Percentiles rank a stretch among this genome's conserved stretches.
Evolutionary conservation across 768 basidiomycete genomes (phyloP).

Genomic region (Chlorophyllum brunneum): DNA sequence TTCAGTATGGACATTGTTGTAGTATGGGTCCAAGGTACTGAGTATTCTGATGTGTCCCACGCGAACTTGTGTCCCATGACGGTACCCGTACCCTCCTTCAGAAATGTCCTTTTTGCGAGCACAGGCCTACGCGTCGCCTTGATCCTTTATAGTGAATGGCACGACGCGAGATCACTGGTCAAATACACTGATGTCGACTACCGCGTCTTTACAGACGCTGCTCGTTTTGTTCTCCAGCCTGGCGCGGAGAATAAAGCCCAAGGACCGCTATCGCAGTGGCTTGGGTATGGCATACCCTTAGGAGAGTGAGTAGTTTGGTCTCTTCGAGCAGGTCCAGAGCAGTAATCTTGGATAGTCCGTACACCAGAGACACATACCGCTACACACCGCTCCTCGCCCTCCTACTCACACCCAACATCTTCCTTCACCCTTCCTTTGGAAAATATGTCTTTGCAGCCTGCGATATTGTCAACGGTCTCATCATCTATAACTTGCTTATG

Average conservation of each 20-base stretch:
- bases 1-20: neutral
- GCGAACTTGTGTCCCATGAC: constrained; percentile 17
- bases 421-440: constrained; percentile 83
- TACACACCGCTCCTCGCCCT: constrained; percentile 93
- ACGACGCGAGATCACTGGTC: constrained; percentile 75
- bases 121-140: constrained; percentile 61
- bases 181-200: constrained; percentile 99
- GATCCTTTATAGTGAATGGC: constrained; percentile 87
- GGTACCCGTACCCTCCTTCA: constrained; percentile 37
- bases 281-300: constrained; percentile 33
- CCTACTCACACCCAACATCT: constrained; percentile 74
- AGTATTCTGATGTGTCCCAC: constrained; percentile 1
- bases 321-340: neutral
- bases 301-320: constrained; percentile 66
- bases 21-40: neutral
- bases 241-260: constrained; percentile 48
- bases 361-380: constrained; percentile 87
- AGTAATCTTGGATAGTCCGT: constrained; percentile 60
- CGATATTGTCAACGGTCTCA: constrained; percentile 74
- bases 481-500: constrained; percentile 64
- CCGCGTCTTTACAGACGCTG: constrained; percentile 91
- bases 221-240: constrained; percentile 59
- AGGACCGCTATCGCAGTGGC: constrained; percentile 48
- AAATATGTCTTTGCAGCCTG: constrained; percentile 85
- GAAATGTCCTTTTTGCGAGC: constrained; percentile 49